Base-by-base conservation (phyloP, 768 basidiomycete species). In the Chalciporus chontae region DNA sequence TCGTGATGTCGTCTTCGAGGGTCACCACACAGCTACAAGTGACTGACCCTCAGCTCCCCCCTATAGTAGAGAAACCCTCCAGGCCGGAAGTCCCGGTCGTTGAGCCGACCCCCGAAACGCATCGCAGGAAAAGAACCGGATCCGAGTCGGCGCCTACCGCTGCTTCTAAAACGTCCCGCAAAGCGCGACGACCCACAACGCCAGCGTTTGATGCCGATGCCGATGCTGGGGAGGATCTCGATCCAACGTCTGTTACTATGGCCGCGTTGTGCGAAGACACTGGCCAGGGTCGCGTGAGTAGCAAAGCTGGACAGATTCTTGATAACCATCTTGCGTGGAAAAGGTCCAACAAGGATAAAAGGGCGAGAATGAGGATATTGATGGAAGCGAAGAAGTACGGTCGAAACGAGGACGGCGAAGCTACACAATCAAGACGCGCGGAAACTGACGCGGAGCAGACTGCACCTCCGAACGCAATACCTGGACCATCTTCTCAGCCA, bases 161-260 rank as follows among this genome's bases (percentile, higher is more conserved):
- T 8, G 45, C 47, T 27, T 40, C 63, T 2, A 71, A 74, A 40
- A 77, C 73, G 58, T 61, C 65, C 19, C 64, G 64, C 21, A 67
- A 65, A 38, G 19, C 45, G 6, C 71, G 78, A 17, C 74, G 71
- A 32, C 76, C 78, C 3, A 77, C 80, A 8, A 69, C 77, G 7
- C 80, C 82, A 14, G 74, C 71, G 0, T 84, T 79, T 52, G 80
- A 84, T 61, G 71, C 76, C 21, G 71, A 76, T 45, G 81, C 79
- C 0, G 78, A 80, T 61, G 83, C 85, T 5, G 87, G 87, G 18
- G 87, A 87, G 60, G 83, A 86, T 29, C 69, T 91, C 41, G 89
- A 91, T 56, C 89, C 89, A n/a, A 90, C 88, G 0, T 71, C 79
- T 8, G 71, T 87, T n/a, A 90, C 88, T 5, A 91, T 91, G 89